These are phyloP conservation scores for Mucor irregularis DNA, from an alignment of 371 early-diverging fungal genomes.

Conservation along the genomic window DNA sequence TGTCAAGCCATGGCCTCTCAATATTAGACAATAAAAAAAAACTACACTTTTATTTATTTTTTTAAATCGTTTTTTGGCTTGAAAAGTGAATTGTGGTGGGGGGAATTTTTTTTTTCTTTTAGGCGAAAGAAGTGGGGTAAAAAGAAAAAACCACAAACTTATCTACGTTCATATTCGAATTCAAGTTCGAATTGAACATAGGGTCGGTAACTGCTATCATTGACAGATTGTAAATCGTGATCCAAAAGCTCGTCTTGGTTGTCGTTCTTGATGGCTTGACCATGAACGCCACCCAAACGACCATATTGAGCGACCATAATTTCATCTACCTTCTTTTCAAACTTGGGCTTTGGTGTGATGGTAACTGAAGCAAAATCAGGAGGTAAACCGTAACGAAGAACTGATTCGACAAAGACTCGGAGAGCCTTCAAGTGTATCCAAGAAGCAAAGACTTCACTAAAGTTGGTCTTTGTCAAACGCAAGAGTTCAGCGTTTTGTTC, in stretches of 20 bases:
- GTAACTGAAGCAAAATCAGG: slow-evolving; percentile 90
- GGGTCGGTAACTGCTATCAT: slow-evolving; percentile 89
- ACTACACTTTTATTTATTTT: slow-evolving; percentile 1
- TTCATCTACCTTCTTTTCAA: slow-evolving; percentile 76
- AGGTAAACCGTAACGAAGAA: slow-evolving; percentile 95
- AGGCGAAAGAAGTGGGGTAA: too few relatives aligned
- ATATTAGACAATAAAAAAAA: slow-evolving; percentile 13
- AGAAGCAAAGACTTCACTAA: slow-evolving; percentile 87
- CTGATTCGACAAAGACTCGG: slow-evolving; percentile 94
- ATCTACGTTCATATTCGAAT: slow-evolving; percentile 57
- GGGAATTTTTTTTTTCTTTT: slow-evolving; percentile 2
- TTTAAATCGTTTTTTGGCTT: too few relatives aligned
- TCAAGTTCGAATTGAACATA: slow-evolving; percentile 82
- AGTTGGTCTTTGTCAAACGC: slow-evolving; percentile 88
- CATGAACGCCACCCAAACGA: slow-evolving; percentile 61
- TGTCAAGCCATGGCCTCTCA: slow-evolving; percentile 72
- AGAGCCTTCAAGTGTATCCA: slow-evolving; percentile 95
- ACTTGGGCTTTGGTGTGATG: slow-evolving; percentile 78
- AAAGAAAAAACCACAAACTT: too few relatives aligned
- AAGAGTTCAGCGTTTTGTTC: slow-evolving; percentile 76
- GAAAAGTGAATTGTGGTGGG: background rate
- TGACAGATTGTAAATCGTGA: slow-evolving; percentile 76
- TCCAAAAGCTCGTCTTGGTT: slow-evolving; percentile 67
- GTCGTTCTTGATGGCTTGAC: slow-evolving; percentile 36
- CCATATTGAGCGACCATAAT: slow-evolving; percentile 70